These are phyloP conservation scores for Nemania sp. DNA, from an alignment of 2,329 filamentous ascomycete species.

Conservation along the genomic window DNA sequence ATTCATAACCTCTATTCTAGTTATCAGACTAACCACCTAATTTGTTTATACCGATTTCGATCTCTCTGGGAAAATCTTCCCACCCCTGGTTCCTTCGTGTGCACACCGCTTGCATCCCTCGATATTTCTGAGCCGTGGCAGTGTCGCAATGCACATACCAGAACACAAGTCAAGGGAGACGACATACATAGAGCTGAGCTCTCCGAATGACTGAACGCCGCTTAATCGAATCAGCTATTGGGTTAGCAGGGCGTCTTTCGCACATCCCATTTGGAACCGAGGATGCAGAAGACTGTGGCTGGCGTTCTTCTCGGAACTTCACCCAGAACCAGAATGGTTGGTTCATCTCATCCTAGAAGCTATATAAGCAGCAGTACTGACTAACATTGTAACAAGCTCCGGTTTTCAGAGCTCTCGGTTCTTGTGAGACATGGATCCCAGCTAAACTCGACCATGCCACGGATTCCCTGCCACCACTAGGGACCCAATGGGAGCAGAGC, in stretches of 20 bases:
- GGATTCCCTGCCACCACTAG: constrained; percentile 12
- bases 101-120: constrained; percentile 1
- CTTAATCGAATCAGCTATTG: constrained; percentile 48
- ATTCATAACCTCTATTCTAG: neutral
- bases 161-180: constrained; percentile 40
- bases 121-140: constrained; percentile 26
- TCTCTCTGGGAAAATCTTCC: neutral
- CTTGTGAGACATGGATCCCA: constrained; percentile 45
- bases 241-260: constrained; percentile 50
- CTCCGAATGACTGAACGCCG: constrained; percentile 52
- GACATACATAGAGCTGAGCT: constrained; percentile 43
- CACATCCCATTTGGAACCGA: constrained; percentile 44
- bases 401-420: constrained; percentile 45
- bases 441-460: constrained; percentile 23
- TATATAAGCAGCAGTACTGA: neutral
- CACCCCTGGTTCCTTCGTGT: neutral
- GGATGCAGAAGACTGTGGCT: constrained; percentile 48
- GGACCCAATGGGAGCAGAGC: constrained; percentile 42
- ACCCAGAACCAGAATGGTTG: constrained; percentile 44
- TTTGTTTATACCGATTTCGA: neutral
- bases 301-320: constrained; percentile 48
- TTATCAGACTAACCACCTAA: constrained; percentile 20
- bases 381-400: constrained; percentile 46
- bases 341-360: constrained; percentile 19
- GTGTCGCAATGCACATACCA: constrained; percentile 47